These are phyloP conservation scores for Phialocephala subalpina DNA, from an alignment of 2,329 filamentous ascomycete genomes.

Conservation along the genomic window DNA sequence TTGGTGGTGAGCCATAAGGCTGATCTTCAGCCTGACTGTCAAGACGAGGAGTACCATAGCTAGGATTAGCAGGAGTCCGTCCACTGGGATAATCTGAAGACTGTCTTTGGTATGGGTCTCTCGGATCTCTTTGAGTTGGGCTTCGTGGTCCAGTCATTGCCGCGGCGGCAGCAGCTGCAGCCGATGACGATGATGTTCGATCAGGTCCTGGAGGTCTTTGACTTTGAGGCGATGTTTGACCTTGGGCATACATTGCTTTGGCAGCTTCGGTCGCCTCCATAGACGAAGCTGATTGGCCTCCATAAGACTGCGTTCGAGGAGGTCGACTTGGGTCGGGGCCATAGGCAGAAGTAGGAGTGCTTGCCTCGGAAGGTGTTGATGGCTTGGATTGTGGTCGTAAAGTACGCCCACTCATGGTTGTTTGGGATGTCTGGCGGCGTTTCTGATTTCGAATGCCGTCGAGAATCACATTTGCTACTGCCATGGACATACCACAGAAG, in stretches of 20 bases:
- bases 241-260: slow-evolving; percentile 65
- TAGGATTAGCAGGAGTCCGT: slow-evolving; percentile 25
- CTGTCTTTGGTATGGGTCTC: slow-evolving; percentile 39
- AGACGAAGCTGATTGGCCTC: slow-evolving; percentile 49
- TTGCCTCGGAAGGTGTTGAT: slow-evolving; percentile 26
- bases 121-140: slow-evolving; percentile 29
- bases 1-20: slow-evolving; percentile 41
- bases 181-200: slow-evolving; percentile 57
- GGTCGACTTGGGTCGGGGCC: slow-evolving; percentile 40
- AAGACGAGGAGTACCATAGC: slow-evolving; percentile 29
- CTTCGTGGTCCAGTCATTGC: slow-evolving; percentile 59
- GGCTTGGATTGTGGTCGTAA: slow-evolving; percentile 39
- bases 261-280: slow-evolving; percentile 68
- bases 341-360: slow-evolving; percentile 40
- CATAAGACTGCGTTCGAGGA: slow-evolving; percentile 46
- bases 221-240: slow-evolving; percentile 53
- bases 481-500: slow-evolving; percentile 99
- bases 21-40: slow-evolving; percentile 37
- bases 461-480: slow-evolving; percentile 91
- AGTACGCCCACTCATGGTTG: slow-evolving; percentile 38
- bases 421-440: slow-evolving; percentile 58
- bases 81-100: slow-evolving; percentile 41
- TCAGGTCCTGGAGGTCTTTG: slow-evolving; percentile 60
- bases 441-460: slow-evolving; percentile 85
- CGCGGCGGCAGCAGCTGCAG: slow-evolving; percentile 64